These are phyloP conservation scores for Thecamonas trahens DNA, from an alignment of 78 protist species.

Conservation along the genomic window DNA sequence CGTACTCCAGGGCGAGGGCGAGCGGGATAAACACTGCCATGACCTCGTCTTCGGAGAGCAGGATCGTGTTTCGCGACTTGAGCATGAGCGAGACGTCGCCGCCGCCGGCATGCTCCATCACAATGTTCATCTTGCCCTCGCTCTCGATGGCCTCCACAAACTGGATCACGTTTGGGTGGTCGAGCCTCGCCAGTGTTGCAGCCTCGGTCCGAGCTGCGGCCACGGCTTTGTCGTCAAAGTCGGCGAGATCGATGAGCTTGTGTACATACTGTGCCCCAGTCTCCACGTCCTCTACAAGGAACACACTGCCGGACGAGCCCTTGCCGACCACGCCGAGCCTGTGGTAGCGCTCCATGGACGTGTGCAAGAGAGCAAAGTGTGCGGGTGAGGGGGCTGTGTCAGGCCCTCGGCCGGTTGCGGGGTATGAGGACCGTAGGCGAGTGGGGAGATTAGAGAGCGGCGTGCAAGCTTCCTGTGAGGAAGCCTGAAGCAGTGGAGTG, in stretches of 20 bases:
- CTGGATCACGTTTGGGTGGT: constrained; percentile 59
- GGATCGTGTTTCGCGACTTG: neutral
- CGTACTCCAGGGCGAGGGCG: constrained; percentile 61
- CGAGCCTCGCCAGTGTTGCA: constrained; percentile 33
- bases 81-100: constrained; percentile 16
- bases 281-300: no score
- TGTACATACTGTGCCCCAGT: constrained; percentile 52
- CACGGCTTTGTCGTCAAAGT: constrained; percentile 26
- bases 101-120: constrained; percentile 86
- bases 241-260: constrained; percentile 66
- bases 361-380: no score
- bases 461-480: no score
- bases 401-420: no score
- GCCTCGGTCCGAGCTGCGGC: constrained; percentile 56
- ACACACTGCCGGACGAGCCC: constrained; percentile 60
- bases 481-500: no score
- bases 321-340: neutral
- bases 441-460: no score
- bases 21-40: constrained; percentile 61
- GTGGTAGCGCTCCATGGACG: no score
- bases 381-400: no score
- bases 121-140: constrained; percentile 49
- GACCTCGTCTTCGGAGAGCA: constrained; percentile 8
- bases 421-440: no score
- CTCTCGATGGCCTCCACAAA: constrained; percentile 71